phyloP scores from a whole-genome alignment of 768 basidiomycete species.

The Megacollybia marginata region DNA sequence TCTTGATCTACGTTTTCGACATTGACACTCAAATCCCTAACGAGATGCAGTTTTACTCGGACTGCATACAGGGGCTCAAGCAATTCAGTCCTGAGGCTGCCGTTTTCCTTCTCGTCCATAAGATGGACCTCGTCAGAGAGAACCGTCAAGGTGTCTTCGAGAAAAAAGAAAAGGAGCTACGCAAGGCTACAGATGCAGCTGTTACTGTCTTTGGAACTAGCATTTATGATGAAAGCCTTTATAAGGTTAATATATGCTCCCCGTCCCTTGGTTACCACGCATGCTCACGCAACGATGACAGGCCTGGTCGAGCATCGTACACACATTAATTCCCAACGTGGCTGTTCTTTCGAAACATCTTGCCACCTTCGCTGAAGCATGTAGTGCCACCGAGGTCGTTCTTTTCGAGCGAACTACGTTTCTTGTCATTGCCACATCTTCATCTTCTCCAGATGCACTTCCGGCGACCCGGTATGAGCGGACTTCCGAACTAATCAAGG shows the following conservation, averaged over 20 bases:
- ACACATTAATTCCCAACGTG: conserved; percentile 93
- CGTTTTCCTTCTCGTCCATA: conserved; percentile 90
- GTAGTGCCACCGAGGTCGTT: conserved; percentile 88
- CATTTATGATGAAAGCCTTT: conserved; percentile 96
- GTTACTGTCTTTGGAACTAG: conserved; percentile 86
- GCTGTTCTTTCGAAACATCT: conserved; percentile 84
- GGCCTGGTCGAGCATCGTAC: conserved; percentile 99
- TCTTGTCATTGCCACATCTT: conserved; percentile 89
- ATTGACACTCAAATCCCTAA: conserved; percentile 80
- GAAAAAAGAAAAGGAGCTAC: conserved; percentile 67
- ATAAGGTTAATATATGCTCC: conserved; percentile 52
- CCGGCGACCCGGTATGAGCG: conserved; percentile 75
- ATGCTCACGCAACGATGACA: conserved; percentile 19
- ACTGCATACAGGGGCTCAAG: conserved; percentile 79
- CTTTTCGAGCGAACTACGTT: conserved; percentile 97
- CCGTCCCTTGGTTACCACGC: conserved; percentile 1
- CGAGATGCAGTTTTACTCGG: conserved; percentile 88
- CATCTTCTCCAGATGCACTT: conserved; percentile 30
- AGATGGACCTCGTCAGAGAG: conserved; percentile 89
- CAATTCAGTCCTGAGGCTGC: conserved; percentile 76
- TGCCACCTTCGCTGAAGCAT: conserved; percentile 77
- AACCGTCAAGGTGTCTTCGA: conserved; percentile 54
- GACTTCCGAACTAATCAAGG: conserved; percentile 90
- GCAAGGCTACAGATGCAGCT: conserved; percentile 51
- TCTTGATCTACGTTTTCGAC: conserved; percentile 98